Evolutionary conservation across 2,329 filamentous ascomycete genomes (phyloP), one percentile per base, ranked within the genome.

Genomic region (Neofusicoccum sp.): DNA sequence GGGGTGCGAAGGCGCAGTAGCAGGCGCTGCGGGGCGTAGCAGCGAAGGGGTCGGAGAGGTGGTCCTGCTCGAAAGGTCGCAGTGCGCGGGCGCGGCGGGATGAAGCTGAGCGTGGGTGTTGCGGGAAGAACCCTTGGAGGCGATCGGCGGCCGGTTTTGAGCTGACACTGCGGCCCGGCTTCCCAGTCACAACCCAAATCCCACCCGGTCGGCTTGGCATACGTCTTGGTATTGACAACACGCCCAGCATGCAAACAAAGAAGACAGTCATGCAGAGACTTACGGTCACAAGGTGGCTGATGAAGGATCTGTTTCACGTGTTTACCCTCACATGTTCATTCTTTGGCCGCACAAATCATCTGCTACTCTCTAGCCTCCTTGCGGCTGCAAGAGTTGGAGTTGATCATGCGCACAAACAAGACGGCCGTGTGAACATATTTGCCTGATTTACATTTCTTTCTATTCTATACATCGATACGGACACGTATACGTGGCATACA

Each of bases 81-180:
- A 11, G 33, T 53, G 33, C 20, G 51, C 20, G 48, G 20, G 51
- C 30, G 51, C 49, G 51, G 51, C 28, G 26, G 24, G 20, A 20
- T 40, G 49, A 20, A 53, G 49, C 34, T 53, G 51, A 20, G 1
- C 51, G 31, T 36, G 43, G 51, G 28, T 56, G 51, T 56, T 56
- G 38, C 51, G 36, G 38, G 38, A n/a, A 33, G 51, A 56, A 33
- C 51, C 51, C 36, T 56, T 20, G 51, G 51, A 40, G 51, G 51
- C 51, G 51, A 56, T 56, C 51, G 34, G 34, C 49, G 36, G 45
- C 36, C 49, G 26, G 51, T 56, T 56, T 56, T 56, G 51, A 44
- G 16, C 7, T 54, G 12, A 33, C 38, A 43, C 41, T 56, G 51
- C 51, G 51, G 36, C 38, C 51, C 28, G 26, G 30, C 38, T 56